Conservation (phyloP, 148 eudicot genomes). For the Persicaria maculosa region DNA sequence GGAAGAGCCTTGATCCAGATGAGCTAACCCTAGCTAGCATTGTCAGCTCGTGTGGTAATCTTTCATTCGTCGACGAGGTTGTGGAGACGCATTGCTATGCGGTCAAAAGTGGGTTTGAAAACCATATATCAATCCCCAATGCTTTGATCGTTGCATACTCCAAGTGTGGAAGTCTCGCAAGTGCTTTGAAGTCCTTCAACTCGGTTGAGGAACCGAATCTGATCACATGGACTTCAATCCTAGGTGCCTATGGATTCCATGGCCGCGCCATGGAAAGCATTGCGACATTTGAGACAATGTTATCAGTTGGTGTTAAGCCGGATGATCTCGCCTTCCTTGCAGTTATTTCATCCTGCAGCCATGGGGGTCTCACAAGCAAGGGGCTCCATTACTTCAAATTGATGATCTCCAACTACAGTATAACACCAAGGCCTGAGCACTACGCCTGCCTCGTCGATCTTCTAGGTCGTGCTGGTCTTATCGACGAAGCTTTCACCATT, state of each 20-base stretch:
- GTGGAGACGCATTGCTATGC: slow-evolving; percentile 41
- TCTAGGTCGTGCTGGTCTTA: slow-evolving; percentile 50
- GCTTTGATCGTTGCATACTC: slow-evolving; percentile 56
- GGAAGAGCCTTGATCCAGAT: slow-evolving; percentile 34
- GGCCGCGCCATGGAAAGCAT: slow-evolving; percentile 40
- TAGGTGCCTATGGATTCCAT: slow-evolving; percentile 51
- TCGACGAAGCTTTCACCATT: slow-evolving; percentile 47
- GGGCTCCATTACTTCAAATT: slow-evolving; percentile 49
- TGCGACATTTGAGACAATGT: slow-evolving; percentile 43
- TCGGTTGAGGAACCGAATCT: slow-evolving; percentile 41
- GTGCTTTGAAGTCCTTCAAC: slow-evolving; percentile 35
- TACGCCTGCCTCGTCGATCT: slow-evolving; percentile 55
- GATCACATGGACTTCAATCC: slow-evolving; percentile 56
- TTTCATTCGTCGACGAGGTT: slow-evolving; percentile 26
- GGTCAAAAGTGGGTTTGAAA: slow-evolving; percentile 31
- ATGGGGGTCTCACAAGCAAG: slow-evolving; percentile 47
- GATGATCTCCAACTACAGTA: slow-evolving; percentile 38
- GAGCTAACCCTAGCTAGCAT: slow-evolving; percentile 54
- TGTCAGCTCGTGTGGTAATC: slow-evolving; percentile 47
- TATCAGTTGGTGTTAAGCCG: slow-evolving; percentile 29
- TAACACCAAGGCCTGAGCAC: slow-evolving; percentile 54
- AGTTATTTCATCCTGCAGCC: slow-evolving; percentile 67
- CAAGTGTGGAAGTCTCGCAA: slow-evolving; percentile 42
- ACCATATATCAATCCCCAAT: slow-evolving; percentile 36
- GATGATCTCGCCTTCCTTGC: slow-evolving; percentile 53